Evolutionary conservation across 352 stramenopile species (phyloP), one percentile per base, ranked within the genome.

Genomic region (Globisporangium echinulatum): DNA sequence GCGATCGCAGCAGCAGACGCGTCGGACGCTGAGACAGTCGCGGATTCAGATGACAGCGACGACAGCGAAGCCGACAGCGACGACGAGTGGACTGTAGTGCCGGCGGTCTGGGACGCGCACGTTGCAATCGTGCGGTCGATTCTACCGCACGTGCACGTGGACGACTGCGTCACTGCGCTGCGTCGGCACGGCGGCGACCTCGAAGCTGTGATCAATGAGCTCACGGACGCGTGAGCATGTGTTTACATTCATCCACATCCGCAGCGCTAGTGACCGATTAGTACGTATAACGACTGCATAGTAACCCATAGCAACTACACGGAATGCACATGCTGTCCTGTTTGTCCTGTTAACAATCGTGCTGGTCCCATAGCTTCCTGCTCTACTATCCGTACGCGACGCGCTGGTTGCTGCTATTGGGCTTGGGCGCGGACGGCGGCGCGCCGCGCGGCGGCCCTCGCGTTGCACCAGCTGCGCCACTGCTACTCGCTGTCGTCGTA

Each of bases 21-120:
- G 52, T 91, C 82, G 8, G 82, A 91, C 58, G 68, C 79, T 0
- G 82, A 91, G 42, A 91, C 74, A 1, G 61, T 63, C 4, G 68
- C 44, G 7, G 46, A 38, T n/a, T 37, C 19, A 7, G 54, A 52
- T 37, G 37, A 44, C 15, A n/a, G 37, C 15, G 49, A 52, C 47
- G 37, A 44, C 15, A n/a, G 37, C 37, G 49, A 54, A 0, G 49
- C 7, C 48, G 48, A 13, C n/a, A 10, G 7, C 15, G 51, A 66
- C 36, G 67, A 54, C 8, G 74, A 83, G 8, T 88, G 74, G 78
- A 70, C 82, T 47, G 50, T 89, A n/a, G 67, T 82, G 5, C 59
- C 55, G 15, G 50, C 53, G 11, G 15, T 56, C 40, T 92, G 78
- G 79, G 54, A 64, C 5, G 50, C 47, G 14, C 60, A 92, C 46